Conservation (phyloP, 352 stramenopile genomes). For the Globisporangium viniferum region DNA sequence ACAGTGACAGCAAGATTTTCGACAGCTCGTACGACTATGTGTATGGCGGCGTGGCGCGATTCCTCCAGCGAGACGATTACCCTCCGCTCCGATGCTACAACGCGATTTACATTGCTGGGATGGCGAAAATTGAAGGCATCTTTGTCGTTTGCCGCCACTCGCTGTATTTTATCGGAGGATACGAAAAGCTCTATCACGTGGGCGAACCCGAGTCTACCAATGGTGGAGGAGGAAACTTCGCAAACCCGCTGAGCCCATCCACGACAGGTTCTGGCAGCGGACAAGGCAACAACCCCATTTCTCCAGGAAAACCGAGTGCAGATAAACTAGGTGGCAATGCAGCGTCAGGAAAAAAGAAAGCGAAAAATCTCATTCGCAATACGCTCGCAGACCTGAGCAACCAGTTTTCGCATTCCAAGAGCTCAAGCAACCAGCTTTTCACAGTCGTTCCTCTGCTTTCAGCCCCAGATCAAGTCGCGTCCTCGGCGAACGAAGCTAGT, state of each 20-base stretch:
- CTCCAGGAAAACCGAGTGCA: constrained; percentile 16
- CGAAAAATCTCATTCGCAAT: constrained; percentile 48
- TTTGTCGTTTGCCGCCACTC: constrained; percentile 48
- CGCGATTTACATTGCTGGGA: constrained; percentile 51
- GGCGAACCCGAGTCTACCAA: background rate
- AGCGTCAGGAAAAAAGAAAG: constrained; percentile 32
- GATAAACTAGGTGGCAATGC: constrained; percentile 4
- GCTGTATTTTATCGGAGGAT: constrained; percentile 72
- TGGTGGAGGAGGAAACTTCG: constrained; percentile 1
- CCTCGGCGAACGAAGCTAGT: background rate
- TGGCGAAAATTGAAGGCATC: constrained; percentile 54
- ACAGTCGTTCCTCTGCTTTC: constrained; percentile 36
- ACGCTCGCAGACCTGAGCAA: constrained; percentile 51
- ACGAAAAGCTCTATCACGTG: constrained; percentile 43
- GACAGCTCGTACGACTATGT: constrained; percentile 52
- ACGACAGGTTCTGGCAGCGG: background rate
- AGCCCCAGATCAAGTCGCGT: background rate
- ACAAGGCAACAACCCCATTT: constrained; percentile 15
- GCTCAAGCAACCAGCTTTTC: constrained; percentile 31
- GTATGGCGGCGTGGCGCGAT: constrained; percentile 57
- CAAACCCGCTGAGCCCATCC: constrained; percentile 15
- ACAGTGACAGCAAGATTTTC: constrained; percentile 24
- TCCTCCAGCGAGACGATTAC: constrained; percentile 63
- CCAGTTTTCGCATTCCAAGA: constrained; percentile 42
- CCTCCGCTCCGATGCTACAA: constrained; percentile 59